Percentiles rank a stretch among this genome's conserved stretches.
These are phyloP conservation scores for Lenzites betulinus DNA, from an alignment of 768 basidiomycete species.

Conservation along the genomic window DNA sequence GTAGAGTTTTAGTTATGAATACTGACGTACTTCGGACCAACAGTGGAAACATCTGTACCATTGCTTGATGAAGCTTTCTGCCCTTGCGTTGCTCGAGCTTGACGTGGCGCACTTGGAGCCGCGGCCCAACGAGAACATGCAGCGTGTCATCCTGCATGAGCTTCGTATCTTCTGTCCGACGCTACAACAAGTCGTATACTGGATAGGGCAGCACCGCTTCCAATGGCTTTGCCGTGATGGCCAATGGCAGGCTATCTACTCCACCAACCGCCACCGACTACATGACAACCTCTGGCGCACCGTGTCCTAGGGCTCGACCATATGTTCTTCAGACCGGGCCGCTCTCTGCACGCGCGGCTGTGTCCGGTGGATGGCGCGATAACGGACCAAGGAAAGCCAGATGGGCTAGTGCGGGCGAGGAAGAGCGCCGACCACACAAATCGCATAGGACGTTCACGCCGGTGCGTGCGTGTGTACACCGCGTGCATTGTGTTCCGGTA, in stretches of 20 bases:
- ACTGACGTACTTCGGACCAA: constrained; percentile 20
- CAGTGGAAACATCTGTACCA: constrained; percentile 39
- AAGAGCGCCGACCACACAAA: background rate
- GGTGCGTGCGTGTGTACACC: constrained; percentile 12
- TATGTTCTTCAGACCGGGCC: background rate
- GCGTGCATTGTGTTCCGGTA: constrained; percentile 6
- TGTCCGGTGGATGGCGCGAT: constrained; percentile 1
- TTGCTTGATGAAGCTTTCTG: constrained; percentile 36
- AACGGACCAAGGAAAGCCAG: constrained; percentile 7
- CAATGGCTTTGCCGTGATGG: constrained; percentile 29
- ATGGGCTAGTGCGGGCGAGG: constrained; percentile 3
- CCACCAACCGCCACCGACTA: constrained; percentile 8
- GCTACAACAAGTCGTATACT: constrained; percentile 38
- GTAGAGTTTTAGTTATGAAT: constrained; percentile 13
- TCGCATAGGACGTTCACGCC: background rate
- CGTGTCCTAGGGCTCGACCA: background rate
- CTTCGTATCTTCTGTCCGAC: constrained; percentile 40
- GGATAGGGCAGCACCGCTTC: constrained; percentile 29
- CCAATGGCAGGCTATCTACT: constrained; percentile 21
- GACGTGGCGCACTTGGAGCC: constrained; percentile 40
- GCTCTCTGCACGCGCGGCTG: background rate
- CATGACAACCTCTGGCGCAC: constrained; percentile 26
- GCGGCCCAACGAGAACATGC: constrained; percentile 31
- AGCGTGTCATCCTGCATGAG: constrained; percentile 42
- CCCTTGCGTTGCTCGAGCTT: constrained; percentile 40